A percentile compares a stretch with the other conserved stretches of the same genome.
These are phyloP conservation scores for Boeremia exigua DNA, from an alignment of 2,329 filamentous ascomycete species.

Conservation along the genomic window DNA sequence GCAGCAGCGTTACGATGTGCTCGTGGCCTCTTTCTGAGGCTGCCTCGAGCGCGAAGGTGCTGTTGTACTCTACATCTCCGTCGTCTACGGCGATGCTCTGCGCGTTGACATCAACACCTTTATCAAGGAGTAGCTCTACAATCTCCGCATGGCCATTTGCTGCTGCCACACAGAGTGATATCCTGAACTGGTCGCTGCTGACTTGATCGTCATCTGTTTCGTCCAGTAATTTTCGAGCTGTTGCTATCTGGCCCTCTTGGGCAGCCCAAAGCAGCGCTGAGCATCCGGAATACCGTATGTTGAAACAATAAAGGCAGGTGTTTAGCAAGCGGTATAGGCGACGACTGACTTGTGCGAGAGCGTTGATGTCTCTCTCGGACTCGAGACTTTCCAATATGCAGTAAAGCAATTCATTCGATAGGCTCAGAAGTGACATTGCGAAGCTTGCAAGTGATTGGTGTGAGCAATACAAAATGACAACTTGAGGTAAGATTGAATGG, in stretches of 20 bases:
- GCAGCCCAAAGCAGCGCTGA: slow-evolving; percentile 8
- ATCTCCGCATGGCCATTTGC: slow-evolving; percentile 11
- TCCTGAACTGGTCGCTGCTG: neutral
- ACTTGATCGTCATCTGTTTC: slow-evolving; percentile 2
- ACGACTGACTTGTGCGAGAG: slow-evolving; percentile 1
- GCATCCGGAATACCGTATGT: neutral
- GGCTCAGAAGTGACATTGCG: slow-evolving; percentile 1
- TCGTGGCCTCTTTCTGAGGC: neutral
- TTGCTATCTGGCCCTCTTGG: slow-evolving; percentile 1
- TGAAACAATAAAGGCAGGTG: neutral
- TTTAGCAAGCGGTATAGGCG: slow-evolving; percentile 3
- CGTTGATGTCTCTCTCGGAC: slow-evolving; percentile 7
- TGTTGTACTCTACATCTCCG: neutral
- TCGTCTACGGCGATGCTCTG: neutral
- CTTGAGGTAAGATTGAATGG: no score
- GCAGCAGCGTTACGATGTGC: neutral
- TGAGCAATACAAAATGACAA: no score
- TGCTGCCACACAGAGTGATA: slow-evolving; percentile 5
- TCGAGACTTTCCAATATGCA: neutral
- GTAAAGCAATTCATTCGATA: slow-evolving; percentile 2
- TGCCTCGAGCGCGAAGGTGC: neutral
- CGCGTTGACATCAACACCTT: neutral
- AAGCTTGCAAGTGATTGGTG: no score
- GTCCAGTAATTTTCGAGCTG: slow-evolving; percentile 1
- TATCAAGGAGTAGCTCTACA: slow-evolving; percentile 4